Base-by-base conservation (phyloP, 768 basidiomycete genomes). In the Chiua virens region DNA sequence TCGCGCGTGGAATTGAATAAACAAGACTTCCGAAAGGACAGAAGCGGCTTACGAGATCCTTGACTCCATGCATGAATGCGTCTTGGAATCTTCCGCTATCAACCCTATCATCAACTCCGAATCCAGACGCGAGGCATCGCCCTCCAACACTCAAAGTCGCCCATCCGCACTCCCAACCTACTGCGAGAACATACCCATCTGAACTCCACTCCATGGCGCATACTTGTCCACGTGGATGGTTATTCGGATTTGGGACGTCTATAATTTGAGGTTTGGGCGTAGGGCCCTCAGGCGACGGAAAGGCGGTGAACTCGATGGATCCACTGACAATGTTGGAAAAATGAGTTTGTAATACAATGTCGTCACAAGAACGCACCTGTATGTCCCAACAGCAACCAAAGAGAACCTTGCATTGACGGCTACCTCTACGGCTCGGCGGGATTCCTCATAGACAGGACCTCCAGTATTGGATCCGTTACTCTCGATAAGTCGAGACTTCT, bases 161-260 rank as follows among this genome's bases (percentile, higher is more conserved):
- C 94, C 94, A 98, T 8, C 92, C 95, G 47, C 79, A 70, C 54
- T 83, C 78, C 89, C 92, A 97, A 0, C 92, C 96, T 3, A 93
- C 92, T 30, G 94, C 95, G 11, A 99, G 75, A 7, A 91, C 92
- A 70, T 94, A 94, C 3, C 96, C 96, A 69, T 99, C 97, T 1
- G 90, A 90, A 45, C 90, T 95, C 96, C 95, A 98, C 59, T 92
- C 84, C 67, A 96, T 75, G 11, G 81, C 67, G 52, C 69, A 79
- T 5, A 92, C 83, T 36, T 78, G 70, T 1, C 90, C 91, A 5
- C 76, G 80, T 8, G 77, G 74, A 40, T 73, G 75, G 54, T 76
- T 79, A 54, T 82, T 80, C 34, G 81, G 75, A 54, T 83, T 81
- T 5, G 86, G 83, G n/a, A 87, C 68, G 21, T 81, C 71, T 42